Percentiles rank a stretch among this genome's conserved stretches.
Conservation (phyloP, 1,284 basidiomycete genomes). For the Pyrrhoderma noxium region DNA sequence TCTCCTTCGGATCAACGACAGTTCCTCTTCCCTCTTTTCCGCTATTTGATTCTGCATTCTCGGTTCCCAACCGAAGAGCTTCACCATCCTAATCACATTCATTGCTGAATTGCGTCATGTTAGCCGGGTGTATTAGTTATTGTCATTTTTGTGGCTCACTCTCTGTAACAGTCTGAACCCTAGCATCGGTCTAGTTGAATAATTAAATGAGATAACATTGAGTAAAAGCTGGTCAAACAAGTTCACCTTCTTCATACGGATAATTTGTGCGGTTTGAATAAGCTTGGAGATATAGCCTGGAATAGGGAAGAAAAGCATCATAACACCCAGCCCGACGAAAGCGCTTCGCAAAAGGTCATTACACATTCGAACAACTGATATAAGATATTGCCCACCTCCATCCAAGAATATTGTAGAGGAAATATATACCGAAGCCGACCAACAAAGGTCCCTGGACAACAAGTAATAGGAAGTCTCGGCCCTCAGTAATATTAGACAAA, state of each 20-base stretch:
- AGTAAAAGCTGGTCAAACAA: conserved; percentile 20
- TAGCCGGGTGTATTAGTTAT: not conserved
- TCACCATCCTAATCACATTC: conserved; percentile 52
- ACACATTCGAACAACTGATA: not conserved
- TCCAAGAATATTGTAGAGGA: conserved; percentile 40
- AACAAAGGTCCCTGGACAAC: conserved; percentile 39
- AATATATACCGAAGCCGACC: conserved; percentile 34
- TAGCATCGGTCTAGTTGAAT: conserved; percentile 35
- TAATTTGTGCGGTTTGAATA: conserved; percentile 22
- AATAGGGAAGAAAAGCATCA: conserved; percentile 33
- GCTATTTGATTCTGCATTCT: conserved; percentile 44
- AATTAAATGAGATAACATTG: conserved; percentile 25
- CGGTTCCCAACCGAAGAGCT: conserved; percentile 65
- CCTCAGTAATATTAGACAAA: conserved; percentile 38
- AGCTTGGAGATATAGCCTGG: conserved; percentile 27
- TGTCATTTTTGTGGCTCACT: conserved; percentile 24
- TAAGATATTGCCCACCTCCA: conserved; percentile 24
- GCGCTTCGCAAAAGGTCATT: conserved; percentile 28
- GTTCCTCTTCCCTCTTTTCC: conserved; percentile 38
- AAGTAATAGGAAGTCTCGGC: conserved; percentile 35
- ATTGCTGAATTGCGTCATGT: conserved; percentile 25
- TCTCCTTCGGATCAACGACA: conserved; percentile 25
- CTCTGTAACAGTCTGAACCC: conserved; percentile 45
- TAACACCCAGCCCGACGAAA: conserved; percentile 38
- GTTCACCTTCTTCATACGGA: conserved; percentile 25